Evolutionary conservation across 2,329 filamentous ascomycete genomes (phyloP).

Genomic region (Dryadomyces quercus-mongolicae): DNA sequence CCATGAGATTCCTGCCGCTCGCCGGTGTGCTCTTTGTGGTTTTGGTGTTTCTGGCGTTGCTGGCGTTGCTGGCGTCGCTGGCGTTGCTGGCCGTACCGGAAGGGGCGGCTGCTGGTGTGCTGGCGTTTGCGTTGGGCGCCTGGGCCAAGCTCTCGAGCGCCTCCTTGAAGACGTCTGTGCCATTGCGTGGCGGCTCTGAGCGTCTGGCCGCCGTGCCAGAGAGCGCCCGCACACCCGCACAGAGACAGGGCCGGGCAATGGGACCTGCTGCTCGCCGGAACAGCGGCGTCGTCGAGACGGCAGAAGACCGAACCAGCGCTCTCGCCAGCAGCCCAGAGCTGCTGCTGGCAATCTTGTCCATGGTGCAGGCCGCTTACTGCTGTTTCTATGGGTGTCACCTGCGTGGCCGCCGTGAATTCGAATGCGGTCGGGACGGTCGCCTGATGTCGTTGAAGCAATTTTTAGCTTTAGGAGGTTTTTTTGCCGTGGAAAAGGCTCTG

Average conservation of each 20-base stretch:
- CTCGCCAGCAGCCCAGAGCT: slow-evolving; percentile 30
- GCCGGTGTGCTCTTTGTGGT: neutral
- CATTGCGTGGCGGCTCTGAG: neutral
- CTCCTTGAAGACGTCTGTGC: no score
- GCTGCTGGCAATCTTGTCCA: slow-evolving; percentile 30
- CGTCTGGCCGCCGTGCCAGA: neutral
- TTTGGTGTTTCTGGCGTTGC: neutral
- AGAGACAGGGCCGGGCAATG: neutral
- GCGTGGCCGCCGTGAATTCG: neutral
- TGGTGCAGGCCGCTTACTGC: slow-evolving; percentile 12
- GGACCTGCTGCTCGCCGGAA: neutral
- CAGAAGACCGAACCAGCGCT: slow-evolving; percentile 20
- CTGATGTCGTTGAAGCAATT: neutral
- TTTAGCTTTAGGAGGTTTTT: neutral
- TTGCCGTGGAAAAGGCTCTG: neutral
- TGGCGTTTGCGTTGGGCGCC: no score
- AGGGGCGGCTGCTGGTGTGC: neutral
- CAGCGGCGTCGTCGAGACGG: neutral
- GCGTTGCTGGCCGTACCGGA: no score
- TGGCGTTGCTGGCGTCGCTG: no score
- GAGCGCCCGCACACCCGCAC: no score
- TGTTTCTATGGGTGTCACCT: neutral
- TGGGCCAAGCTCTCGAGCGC: neutral
- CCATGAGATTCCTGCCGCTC: slow-evolving; percentile 8
- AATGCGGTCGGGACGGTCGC: neutral